Conservation (phyloP, 129 eudicot species). For the Tagetes patula region DNA sequence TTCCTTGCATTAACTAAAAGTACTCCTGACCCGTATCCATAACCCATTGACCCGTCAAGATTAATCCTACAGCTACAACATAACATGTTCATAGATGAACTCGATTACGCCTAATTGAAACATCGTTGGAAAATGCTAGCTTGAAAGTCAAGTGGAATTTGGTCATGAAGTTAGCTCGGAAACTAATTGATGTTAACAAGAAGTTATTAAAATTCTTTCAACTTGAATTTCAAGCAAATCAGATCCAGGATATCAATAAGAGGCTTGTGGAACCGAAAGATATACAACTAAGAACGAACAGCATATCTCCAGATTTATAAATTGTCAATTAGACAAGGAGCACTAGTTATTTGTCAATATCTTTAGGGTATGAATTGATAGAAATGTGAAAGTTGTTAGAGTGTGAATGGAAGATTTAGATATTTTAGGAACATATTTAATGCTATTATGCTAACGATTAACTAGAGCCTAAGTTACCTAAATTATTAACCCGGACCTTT, state of each 20-base stretch:
- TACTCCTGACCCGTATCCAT: no score
- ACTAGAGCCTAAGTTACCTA: no score
- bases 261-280: neutral
- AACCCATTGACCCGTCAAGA: no score
- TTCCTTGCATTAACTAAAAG: no score
- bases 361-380: no score
- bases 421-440: no score
- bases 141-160: conserved; percentile 16
- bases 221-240: conserved; percentile 25
- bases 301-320: neutral
- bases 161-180: conserved; percentile 6
- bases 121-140: conserved; percentile 14
- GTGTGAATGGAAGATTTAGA: no score
- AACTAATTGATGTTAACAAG: conserved; percentile 3
- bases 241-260: conserved; percentile 5
- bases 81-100: neutral
- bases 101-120: conserved; percentile 2
- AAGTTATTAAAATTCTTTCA: conserved; percentile 23
- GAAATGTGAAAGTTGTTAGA: no score
- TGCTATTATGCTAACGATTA: no score
- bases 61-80: neutral
- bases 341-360: neutral
- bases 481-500: no score
- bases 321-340: neutral
- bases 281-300: neutral